These are phyloP conservation scores for Wickerhamiella occidentalis DNA, from an alignment of 805 yeast genomes.

Conservation along the genomic window DNA sequence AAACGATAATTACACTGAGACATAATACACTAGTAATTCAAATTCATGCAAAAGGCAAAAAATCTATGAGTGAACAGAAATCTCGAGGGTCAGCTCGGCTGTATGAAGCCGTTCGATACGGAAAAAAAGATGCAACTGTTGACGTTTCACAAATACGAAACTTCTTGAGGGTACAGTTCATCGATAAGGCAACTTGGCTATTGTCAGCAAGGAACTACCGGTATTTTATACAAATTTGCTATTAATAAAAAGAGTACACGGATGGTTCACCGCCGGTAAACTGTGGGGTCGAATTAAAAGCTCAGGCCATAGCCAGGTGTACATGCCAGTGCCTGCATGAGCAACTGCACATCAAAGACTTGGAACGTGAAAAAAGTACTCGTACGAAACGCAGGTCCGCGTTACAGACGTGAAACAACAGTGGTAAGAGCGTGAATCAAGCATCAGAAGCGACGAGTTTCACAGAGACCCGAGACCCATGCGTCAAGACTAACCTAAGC, in stretches of 20 bases:
- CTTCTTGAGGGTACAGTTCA: background rate
- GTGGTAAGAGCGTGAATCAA: background rate
- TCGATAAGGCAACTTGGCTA: background rate
- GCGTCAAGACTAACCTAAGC: too few species aligned
- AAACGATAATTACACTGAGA: background rate
- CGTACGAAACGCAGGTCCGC: background rate
- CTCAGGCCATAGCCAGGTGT: background rate
- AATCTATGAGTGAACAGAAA: background rate
- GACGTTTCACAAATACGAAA: background rate
- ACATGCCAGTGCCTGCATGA: conserved; percentile 1
- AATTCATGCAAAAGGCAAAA: background rate
- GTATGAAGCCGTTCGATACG: too few species aligned
- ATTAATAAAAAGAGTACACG: too few species aligned
- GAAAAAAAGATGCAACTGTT: background rate
- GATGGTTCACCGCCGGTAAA: too few species aligned
- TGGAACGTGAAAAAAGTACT: background rate
- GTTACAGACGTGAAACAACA: background rate
- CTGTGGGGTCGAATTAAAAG: background rate
- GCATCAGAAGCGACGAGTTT: background rate
- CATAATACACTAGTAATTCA: background rate
- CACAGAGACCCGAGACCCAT: background rate
- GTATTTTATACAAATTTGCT: too few species aligned
- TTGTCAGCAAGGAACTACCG: too few species aligned
- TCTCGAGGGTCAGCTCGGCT: too few species aligned
- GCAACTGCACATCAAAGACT: background rate